phyloP scores from a whole-genome alignment of 169 alveolate species.

The Plasmodium vivax region DNA sequence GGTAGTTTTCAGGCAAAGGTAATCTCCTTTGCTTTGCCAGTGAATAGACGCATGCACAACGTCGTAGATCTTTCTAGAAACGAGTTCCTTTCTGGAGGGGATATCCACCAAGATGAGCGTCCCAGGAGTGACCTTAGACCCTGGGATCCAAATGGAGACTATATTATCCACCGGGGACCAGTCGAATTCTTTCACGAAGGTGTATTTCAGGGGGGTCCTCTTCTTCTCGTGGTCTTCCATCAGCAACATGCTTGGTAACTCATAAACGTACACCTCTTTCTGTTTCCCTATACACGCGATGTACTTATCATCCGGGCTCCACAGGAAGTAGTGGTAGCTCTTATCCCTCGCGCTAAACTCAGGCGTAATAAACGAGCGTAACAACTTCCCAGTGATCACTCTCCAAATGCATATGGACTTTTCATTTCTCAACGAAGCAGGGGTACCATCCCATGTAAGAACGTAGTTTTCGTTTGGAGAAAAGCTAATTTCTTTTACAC shows the following conservation, averaged over 20 bases:
- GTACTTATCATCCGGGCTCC: slow-evolving; percentile 90
- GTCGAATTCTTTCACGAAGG: slow-evolving; percentile 87
- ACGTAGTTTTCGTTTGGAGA: slow-evolving; percentile 92
- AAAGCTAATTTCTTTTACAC: slow-evolving; percentile 88
- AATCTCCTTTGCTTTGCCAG: slow-evolving; percentile 93
- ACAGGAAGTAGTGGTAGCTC: slow-evolving; percentile 86
- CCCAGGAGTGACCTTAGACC: slow-evolving; percentile 91
- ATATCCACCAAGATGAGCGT: slow-evolving; percentile 86
- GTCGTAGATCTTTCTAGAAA: slow-evolving; percentile 91
- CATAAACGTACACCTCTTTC: slow-evolving; percentile 83
- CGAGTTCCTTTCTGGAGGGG: slow-evolving; percentile 89
- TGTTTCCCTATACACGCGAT: slow-evolving; percentile 84
- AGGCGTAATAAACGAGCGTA: slow-evolving; percentile 85
- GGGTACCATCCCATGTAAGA: slow-evolving; percentile 93
- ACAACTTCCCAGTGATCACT: slow-evolving; percentile 88
- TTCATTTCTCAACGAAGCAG: slow-evolving; percentile 86
- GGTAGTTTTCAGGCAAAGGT: slow-evolving; percentile 89
- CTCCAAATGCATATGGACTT: slow-evolving; percentile 90
- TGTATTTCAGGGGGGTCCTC: slow-evolving; percentile 87
- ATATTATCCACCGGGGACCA: slow-evolving; percentile 94
- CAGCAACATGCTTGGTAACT: slow-evolving; percentile 86
- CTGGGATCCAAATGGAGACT: slow-evolving; percentile 89
- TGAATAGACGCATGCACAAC: slow-evolving; percentile 89
- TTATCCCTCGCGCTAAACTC: slow-evolving; percentile 84
- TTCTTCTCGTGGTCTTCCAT: slow-evolving; percentile 84